Percentiles rank a stretch among this genome's conserved stretches.
Conservation (phyloP, 257 asterid genomes). For the Ehretia macrophylla region DNA sequence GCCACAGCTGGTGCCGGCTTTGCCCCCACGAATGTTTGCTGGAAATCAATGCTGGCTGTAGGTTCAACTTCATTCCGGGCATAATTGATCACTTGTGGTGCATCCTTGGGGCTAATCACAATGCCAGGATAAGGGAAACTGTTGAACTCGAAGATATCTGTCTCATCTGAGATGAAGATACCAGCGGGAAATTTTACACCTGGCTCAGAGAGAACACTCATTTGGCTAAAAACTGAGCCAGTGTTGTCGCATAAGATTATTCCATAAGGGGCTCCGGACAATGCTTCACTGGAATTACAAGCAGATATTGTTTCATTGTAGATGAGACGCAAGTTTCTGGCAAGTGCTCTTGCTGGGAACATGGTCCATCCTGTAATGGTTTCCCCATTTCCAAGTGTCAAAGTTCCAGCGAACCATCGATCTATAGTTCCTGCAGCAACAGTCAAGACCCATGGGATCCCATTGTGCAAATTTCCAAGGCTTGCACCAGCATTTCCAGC, state of each 20-base stretch:
- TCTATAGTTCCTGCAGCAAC: slow-evolving; percentile 33
- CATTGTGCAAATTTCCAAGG: slow-evolving; percentile 23
- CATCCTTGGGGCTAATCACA: slow-evolving; percentile 22
- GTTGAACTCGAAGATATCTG: background rate
- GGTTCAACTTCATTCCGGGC: background rate
- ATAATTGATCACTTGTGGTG: slow-evolving; percentile 12
- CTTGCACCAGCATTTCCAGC: slow-evolving; percentile 23
- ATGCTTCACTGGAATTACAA: slow-evolving; percentile 18
- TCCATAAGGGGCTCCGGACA: background rate
- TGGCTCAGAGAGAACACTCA: background rate
- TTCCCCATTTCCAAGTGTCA: slow-evolving; percentile 30
- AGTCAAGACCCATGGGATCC: slow-evolving; percentile 35
- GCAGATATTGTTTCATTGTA: slow-evolving; percentile 23
- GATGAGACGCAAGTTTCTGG: slow-evolving; percentile 10
- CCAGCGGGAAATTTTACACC: background rate
- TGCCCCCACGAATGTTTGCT: slow-evolving; percentile 25
- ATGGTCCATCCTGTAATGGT: slow-evolving; percentile 28
- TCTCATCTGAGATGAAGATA: background rate
- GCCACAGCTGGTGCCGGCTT: slow-evolving; percentile 23
- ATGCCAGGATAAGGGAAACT: background rate
- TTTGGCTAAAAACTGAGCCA: background rate
- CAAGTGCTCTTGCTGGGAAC: slow-evolving; percentile 22
- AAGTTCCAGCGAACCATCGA: slow-evolving; percentile 30
- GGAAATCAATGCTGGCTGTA: slow-evolving; percentile 22
- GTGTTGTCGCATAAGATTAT: slow-evolving; percentile 21